phyloP scores from a whole-genome alignment of 805 yeast species.

The Wickerhamomyces rabaulensis region DNA sequence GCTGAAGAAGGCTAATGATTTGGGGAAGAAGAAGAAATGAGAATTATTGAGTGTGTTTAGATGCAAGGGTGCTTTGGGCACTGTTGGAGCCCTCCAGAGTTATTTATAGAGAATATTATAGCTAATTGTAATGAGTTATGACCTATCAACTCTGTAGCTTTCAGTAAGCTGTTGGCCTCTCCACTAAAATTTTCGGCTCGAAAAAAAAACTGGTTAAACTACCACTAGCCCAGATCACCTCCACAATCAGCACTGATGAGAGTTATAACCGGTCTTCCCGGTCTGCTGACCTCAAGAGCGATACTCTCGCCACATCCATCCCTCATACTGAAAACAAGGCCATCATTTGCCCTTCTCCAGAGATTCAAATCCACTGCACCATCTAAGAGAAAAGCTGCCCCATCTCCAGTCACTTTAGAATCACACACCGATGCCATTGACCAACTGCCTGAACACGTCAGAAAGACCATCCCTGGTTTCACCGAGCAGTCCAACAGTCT shows the following conservation, averaged over 20 bases:
- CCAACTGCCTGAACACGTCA: constrained; percentile 16
- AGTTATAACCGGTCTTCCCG: background rate
- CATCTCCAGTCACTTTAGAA: background rate
- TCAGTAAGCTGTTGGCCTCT: background rate
- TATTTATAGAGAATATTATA: background rate
- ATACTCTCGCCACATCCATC: background rate
- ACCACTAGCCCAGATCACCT: no score
- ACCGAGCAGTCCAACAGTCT: constrained; percentile 35
- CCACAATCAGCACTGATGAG: no score
- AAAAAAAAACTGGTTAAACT: background rate
- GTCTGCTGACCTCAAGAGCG: background rate
- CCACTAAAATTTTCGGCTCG: background rate
- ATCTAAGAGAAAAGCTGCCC: background rate
- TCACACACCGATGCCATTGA: constrained; percentile 1
- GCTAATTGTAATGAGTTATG: background rate
- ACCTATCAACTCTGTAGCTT: background rate
- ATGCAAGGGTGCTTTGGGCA: no score
- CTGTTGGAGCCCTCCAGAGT: no score
- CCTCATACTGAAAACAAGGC: background rate
- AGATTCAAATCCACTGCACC: constrained; percentile 8
- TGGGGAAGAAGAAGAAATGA: constrained; percentile 25
- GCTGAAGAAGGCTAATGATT: constrained; percentile 51
- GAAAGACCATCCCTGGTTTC: constrained; percentile 22
- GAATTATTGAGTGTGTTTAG: no score
- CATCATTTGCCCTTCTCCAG: background rate